Conservation (phyloP, 345 rosid genomes). For the Linum trigynum region DNA sequence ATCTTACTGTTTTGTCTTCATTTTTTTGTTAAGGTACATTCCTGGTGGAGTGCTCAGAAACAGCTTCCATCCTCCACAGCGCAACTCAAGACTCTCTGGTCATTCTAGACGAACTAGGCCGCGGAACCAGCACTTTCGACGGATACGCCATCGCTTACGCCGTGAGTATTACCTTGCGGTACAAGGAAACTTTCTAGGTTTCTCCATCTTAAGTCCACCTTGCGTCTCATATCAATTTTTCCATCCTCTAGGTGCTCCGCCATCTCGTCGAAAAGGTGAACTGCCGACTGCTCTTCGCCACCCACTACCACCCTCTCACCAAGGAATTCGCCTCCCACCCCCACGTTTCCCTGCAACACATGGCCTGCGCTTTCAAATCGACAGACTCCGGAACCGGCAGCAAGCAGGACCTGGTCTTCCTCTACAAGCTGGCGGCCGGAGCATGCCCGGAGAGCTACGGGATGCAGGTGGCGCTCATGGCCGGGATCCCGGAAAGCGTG, state of each 20-base stretch:
- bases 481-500: constrained; percentile 72
- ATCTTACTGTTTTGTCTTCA: not conserved
- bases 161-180: constrained; percentile 27
- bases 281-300: constrained; percentile 81
- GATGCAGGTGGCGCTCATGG: constrained; percentile 80
- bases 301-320: constrained; percentile 90
- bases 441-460: constrained; percentile 94
- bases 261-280: constrained; percentile 84
- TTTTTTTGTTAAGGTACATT: constrained; percentile 53
- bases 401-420: constrained; percentile 52
- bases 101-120: constrained; percentile 88
- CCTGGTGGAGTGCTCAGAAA: constrained; percentile 83
- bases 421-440: constrained; percentile 64
- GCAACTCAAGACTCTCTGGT: constrained; percentile 90
- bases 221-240: not conserved
- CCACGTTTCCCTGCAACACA: constrained; percentile 68
- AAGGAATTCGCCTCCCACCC: constrained; percentile 89
- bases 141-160: constrained; percentile 96
- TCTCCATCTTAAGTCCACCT: not conserved
- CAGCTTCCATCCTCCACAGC: constrained; percentile 90
- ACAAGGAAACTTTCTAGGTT: not conserved
- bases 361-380: constrained; percentile 65
- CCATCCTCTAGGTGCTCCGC: constrained; percentile 57
- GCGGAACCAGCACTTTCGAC: constrained; percentile 95
- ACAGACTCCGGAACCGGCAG: constrained; percentile 20